Evolutionary conservation across 1,284 basidiomycete species (phyloP).

Genomic region (Exsudoporus floridanus): DNA sequence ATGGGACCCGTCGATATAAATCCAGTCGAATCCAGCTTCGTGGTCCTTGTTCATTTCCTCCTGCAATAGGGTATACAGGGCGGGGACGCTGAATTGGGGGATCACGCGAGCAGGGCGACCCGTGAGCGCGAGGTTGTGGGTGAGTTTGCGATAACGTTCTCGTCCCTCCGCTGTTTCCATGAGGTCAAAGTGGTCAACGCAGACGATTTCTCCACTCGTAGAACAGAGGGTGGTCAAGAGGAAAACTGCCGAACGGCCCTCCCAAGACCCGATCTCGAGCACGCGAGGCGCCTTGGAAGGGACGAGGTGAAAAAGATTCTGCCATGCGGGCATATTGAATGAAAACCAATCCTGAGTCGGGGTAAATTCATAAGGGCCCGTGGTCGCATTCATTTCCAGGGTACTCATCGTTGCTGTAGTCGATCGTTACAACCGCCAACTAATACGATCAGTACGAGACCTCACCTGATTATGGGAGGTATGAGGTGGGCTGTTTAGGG

Average conservation of each 20-base stretch:
- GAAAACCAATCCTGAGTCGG: constrained; percentile 58
- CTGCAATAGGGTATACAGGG: constrained; percentile 45
- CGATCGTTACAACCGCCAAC: neutral
- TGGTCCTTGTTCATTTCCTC: constrained; percentile 42
- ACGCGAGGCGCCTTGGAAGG: constrained; percentile 41
- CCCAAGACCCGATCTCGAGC: constrained; percentile 64
- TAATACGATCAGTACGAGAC: neutral
- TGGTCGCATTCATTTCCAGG: constrained; percentile 4
- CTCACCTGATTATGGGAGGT: constrained; percentile 1
- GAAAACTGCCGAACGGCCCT: constrained; percentile 59
- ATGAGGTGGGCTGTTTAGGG: neutral
- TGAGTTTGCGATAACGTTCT: constrained; percentile 45
- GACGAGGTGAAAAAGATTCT: constrained; percentile 40
- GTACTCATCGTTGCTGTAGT: constrained; percentile 16
- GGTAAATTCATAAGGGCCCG: constrained; percentile 42
- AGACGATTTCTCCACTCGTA: constrained; percentile 46
- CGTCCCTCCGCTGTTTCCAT: constrained; percentile 48
- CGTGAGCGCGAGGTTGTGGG: constrained; percentile 48
- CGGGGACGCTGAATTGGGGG: constrained; percentile 54
- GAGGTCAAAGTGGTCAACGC: constrained; percentile 61
- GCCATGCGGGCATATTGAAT: constrained; percentile 45
- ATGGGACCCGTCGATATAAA: constrained; percentile 61
- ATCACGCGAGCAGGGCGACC: constrained; percentile 47
- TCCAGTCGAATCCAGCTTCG: constrained; percentile 53
- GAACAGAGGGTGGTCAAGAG: constrained; percentile 48